phyloP scores from a whole-genome alignment of 1,139 yeast species.

The Yamadazyma songkhlaensis region DNA sequence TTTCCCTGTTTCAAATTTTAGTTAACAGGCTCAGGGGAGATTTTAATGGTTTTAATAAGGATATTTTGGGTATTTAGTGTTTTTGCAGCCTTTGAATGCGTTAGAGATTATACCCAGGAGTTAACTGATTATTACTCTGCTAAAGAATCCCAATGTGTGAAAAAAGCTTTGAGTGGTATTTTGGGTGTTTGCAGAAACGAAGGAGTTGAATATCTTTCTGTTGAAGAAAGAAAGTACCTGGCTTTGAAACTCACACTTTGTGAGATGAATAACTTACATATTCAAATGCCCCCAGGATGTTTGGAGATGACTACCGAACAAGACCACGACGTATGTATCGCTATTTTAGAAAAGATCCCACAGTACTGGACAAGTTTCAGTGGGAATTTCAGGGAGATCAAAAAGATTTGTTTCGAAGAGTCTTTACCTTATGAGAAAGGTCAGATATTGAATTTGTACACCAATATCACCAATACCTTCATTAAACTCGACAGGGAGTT shows the following conservation, averaged over 20 bases:
- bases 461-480: constrained; percentile 43
- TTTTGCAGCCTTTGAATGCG: constrained; percentile 1
- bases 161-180: constrained; percentile 24
- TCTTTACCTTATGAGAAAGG: constrained; percentile 52
- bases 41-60: too few relatives aligned
- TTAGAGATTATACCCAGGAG: constrained; percentile 2
- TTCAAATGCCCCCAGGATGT: constrained; percentile 36
- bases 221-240: constrained; percentile 29
- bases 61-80: background rate
- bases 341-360: constrained; percentile 37
- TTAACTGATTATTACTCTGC: background rate
- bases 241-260: constrained; percentile 53
- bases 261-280: constrained; percentile 47
- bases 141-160: constrained; percentile 19
- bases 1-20: too few relatives aligned
- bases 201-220: constrained; percentile 33
- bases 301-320: constrained; percentile 9
- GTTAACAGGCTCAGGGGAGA: too few relatives aligned
- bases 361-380: constrained; percentile 64
- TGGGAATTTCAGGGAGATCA: constrained; percentile 52
- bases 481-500: constrained; percentile 19
- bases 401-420: constrained; percentile 48
- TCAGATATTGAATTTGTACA: constrained; percentile 43
- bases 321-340: constrained; percentile 33
- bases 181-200: constrained; percentile 24